Evolutionary conservation across 2,329 filamentous ascomycete species (phyloP), one percentile per base, ranked within the genome.

Genomic region (Aspergillus sp.): DNA sequence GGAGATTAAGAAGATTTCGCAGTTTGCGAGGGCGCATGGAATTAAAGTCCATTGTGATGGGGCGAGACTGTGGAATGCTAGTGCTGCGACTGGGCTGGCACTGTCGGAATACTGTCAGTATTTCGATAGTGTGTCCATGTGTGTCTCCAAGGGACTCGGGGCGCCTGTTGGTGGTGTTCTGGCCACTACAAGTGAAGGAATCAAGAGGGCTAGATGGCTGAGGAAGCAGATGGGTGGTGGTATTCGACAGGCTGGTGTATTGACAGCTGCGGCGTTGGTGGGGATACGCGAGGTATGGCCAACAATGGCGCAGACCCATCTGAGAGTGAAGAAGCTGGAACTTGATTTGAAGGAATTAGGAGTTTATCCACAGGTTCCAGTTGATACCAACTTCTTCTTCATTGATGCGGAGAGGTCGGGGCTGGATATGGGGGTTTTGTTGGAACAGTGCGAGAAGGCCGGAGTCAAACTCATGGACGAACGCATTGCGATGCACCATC

Each of bases 351-450:
- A 24, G 9, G 26, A 77, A 75, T 55, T 83, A 75, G n/a, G 80
- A 77, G 62, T 83, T 80, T 59, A 83, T 79, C 36, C 71, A 71
- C 56, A 83, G 62, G 69, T 71, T 58, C 68, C 69, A 57, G 63
- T 71, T 47, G 60, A 71, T 63, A 68, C 64, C 2, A 68, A 68
- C 49, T 67, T 68, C 48, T 66, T 53, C 41, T 67, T 67, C 44
- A 66, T 68, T 20, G 63, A 68, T 20, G 56, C 64, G 1, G 48
- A 59, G 18, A 60, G 47, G 47, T 66, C 63, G 9, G 58, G 60
- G 15, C 18, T 68, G 20, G 58, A 66, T 56, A 67, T 67, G 64
- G 65, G 56, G 5, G 48, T 68, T 15, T 55, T 68, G 55, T 48
- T 68, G 53, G 62, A 66, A 41, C 63, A 67, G 42, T 68, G 64